These are phyloP conservation scores for Fusarium caatingaense DNA, from an alignment of 2,329 filamentous ascomycete species.

Conservation along the genomic window DNA sequence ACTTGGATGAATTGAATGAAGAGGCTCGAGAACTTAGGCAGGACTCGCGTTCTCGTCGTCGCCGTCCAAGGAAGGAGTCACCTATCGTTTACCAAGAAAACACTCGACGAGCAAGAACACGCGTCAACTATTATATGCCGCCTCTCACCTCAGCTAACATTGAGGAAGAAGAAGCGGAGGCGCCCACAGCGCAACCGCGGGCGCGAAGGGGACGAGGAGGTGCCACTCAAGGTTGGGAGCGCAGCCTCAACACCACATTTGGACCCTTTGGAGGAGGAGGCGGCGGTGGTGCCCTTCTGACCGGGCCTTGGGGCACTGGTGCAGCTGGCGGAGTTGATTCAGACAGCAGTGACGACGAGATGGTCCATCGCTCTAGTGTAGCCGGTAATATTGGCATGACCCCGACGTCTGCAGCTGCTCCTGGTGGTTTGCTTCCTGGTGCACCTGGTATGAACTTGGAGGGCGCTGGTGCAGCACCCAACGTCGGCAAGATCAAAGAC, in stretches of 20 bases:
- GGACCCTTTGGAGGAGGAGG: conserved; percentile 92
- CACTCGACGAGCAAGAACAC: conserved; percentile 63
- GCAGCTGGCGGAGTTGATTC: conserved; percentile 86
- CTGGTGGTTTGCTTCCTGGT: conserved; percentile 59
- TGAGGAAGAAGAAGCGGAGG: conserved; percentile 79
- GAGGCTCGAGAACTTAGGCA: conserved; percentile 72
- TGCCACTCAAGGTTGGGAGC: conserved; percentile 74
- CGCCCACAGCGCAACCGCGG: conserved; percentile 75
- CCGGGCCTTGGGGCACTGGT: conserved; percentile 78
- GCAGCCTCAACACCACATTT: conserved; percentile 86
- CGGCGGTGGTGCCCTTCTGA: conserved; percentile 76
- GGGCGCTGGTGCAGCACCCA: conserved; percentile 69
- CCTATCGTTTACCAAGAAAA: conserved; percentile 70
- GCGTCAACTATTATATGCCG: conserved; percentile 88
- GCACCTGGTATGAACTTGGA: conserved; percentile 56
- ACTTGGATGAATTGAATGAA: conserved; percentile 73
- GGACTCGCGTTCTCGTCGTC: conserved; percentile 64
- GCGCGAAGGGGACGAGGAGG: conserved; percentile 72
- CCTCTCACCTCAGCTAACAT: conserved; percentile 71
- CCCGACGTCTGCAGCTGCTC: conserved; percentile 62
- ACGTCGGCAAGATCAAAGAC: conserved; percentile 93
- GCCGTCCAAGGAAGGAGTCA: conserved; percentile 63
- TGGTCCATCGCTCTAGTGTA: conserved; percentile 68
- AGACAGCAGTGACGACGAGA: conserved; percentile 96
- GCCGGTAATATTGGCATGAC: conserved; percentile 73